These are phyloP conservation scores for Xylaria acuta DNA, from an alignment of 495 filamentous ascomycete genomes.

Conservation along the genomic window DNA sequence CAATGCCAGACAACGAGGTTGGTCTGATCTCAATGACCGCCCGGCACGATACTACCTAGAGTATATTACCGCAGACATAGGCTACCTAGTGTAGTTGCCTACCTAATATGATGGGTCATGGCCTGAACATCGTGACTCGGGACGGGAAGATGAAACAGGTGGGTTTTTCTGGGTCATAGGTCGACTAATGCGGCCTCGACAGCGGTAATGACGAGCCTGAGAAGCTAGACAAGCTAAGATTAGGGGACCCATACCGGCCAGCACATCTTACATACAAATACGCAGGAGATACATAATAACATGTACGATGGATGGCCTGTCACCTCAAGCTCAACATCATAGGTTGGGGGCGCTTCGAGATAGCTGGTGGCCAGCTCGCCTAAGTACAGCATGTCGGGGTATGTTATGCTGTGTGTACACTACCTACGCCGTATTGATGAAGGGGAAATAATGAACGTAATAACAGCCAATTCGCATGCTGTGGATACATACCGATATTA, in stretches of 20 bases:
- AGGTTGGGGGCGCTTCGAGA: slow-evolving; percentile 12
- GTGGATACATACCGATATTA: slow-evolving; percentile 4
- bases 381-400: background rate
- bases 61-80: background rate
- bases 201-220: slow-evolving; percentile 30
- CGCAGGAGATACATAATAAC: slow-evolving; percentile 20
- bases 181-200: slow-evolving; percentile 26
- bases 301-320: slow-evolving; percentile 19
- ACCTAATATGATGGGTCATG: background rate
- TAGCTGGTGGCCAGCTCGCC: background rate
- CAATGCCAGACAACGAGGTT: background rate
- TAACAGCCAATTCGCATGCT: background rate
- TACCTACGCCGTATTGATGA: background rate
- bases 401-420: background rate
- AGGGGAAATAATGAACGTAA: background rate
- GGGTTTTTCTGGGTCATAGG: slow-evolving; percentile 23
- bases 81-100: background rate
- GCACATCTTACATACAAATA: slow-evolving; percentile 27
- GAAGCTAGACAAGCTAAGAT: slow-evolving; percentile 19
- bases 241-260: slow-evolving; percentile 29
- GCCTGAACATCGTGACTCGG: slow-evolving; percentile 23
- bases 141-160: slow-evolving; percentile 28
- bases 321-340: slow-evolving; percentile 6
- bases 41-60: background rate
- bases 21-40: background rate